phyloP scores from a whole-genome alignment of 192 early-diverging fungal genomes.

The Backusella psychrophila region DNA sequence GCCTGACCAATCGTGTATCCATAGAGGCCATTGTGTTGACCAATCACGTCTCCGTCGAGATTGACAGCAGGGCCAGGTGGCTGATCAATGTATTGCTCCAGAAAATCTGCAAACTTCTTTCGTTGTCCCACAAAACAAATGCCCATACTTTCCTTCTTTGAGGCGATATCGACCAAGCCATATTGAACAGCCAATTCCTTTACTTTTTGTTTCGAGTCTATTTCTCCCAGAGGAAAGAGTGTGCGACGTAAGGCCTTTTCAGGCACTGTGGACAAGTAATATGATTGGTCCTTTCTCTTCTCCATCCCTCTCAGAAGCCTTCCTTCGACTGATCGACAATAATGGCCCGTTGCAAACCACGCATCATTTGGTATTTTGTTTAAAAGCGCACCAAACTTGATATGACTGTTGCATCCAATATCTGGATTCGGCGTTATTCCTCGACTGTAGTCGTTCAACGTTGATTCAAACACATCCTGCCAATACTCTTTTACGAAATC shows the following conservation, averaged over 20 bases:
- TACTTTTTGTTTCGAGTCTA: conserved; percentile 67
- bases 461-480: conserved; percentile 81
- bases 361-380: conserved; percentile 33
- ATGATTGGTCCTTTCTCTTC: conserved; percentile 87
- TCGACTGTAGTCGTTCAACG: conserved; percentile 65
- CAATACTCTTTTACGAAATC: conserved; percentile 91
- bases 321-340: conserved; percentile 44
- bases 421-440: conserved; percentile 94
- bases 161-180: conserved; percentile 57
- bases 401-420: conserved; percentile 82
- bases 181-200: conserved; percentile 60
- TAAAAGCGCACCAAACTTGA: conserved; percentile 94
- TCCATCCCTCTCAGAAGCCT: conserved; percentile 57
- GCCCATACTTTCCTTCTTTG: conserved; percentile 89
- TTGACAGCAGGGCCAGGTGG: conserved; percentile 30
- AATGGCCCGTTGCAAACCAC: conserved; percentile 52
- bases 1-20: conserved; percentile 83
- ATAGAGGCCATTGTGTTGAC: conserved; percentile 63
- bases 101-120: conserved; percentile 71
- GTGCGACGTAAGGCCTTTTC: conserved; percentile 39
- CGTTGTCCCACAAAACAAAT: conserved; percentile 94
- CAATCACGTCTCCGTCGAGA: conserved; percentile 32
- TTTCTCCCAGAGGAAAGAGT: conserved; percentile 81
- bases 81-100: conserved; percentile 31
- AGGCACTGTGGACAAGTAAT: conserved; percentile 78